phyloP scores from a whole-genome alignment of 768 basidiomycete genomes.

The Psilocybe subaeruginosa region DNA sequence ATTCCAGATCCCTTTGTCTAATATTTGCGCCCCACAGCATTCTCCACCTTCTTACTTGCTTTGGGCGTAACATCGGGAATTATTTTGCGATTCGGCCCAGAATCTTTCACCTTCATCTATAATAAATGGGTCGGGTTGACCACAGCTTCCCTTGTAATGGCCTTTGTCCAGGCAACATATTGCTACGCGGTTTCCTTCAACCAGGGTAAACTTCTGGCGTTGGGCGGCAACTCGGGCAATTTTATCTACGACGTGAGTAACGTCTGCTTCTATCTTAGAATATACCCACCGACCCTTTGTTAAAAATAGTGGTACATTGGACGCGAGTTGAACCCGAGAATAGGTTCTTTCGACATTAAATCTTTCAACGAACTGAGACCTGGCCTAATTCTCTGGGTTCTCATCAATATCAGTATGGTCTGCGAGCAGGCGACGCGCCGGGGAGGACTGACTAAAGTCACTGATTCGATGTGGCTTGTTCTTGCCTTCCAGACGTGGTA shows the following conservation, averaged over 20 bases:
- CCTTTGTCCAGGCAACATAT: constrained; percentile 69
- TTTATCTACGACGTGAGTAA: constrained; percentile 86
- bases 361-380: constrained; percentile 88
- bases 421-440: constrained; percentile 88
- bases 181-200: constrained; percentile 77
- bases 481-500: constrained; percentile 87
- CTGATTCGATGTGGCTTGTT: constrained; percentile 93
- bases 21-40: constrained; percentile 51
- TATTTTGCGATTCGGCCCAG: constrained; percentile 74
- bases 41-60: constrained; percentile 84
- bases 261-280: not conserved
- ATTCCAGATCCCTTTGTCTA: not conserved
- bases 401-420: constrained; percentile 88
- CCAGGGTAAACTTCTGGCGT: constrained; percentile 74
- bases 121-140: constrained; percentile 90
- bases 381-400: constrained; percentile 89
- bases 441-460: constrained; percentile 65
- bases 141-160: constrained; percentile 82
- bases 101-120: constrained; percentile 87
- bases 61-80: constrained; percentile 72
- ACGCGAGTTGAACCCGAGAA: constrained; percentile 90
- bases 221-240: constrained; percentile 92
- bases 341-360: constrained; percentile 68
- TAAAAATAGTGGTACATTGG: constrained; percentile 82
- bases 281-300: not conserved